Evolutionary conservation across 352 stramenopile genomes (phyloP).

Genomic region (Globisporangium apiculatum): DNA sequence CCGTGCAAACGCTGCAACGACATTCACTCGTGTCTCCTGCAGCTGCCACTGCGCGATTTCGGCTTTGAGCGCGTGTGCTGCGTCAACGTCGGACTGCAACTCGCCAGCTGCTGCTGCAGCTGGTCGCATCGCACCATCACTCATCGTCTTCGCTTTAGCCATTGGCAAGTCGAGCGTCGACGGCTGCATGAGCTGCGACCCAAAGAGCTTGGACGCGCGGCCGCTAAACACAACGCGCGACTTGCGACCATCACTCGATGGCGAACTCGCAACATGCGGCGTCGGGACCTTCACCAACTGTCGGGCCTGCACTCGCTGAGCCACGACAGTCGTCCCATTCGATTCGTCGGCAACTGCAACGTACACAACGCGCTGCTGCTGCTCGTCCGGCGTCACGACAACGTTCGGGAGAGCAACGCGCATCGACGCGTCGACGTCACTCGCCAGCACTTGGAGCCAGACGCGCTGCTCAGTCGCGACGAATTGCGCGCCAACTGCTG

Average conservation of each 20-base stretch:
- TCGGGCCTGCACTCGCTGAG: constrained; percentile 26
- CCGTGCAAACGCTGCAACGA: constrained; percentile 1
- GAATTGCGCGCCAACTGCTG: constrained; percentile 42
- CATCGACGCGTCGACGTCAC: constrained; percentile 43
- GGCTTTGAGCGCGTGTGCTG: constrained; percentile 28
- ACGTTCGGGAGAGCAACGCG: constrained; percentile 22
- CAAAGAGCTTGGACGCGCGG: constrained; percentile 68
- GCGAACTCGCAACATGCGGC: constrained; percentile 13
- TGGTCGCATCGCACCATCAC: not conserved
- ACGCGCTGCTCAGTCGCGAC: constrained; percentile 38
- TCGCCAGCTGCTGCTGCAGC: constrained; percentile 22
- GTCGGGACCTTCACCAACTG: constrained; percentile 35
- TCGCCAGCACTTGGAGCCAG: constrained; percentile 58
- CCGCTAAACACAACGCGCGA: constrained; percentile 60
- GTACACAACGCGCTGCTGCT: constrained; percentile 47
- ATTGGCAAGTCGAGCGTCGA: constrained; percentile 48
- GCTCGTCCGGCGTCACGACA: constrained; percentile 28
- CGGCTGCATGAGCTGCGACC: constrained; percentile 48
- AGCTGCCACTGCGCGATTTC: constrained; percentile 41
- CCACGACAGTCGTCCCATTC: constrained; percentile 24
- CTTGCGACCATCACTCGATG: constrained; percentile 16
- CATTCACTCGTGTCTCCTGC: constrained; percentile 8
- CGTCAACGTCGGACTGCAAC: constrained; percentile 13
- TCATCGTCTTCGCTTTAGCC: constrained; percentile 15
- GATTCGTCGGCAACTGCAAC: constrained; percentile 25